Percentiles rank a stretch among this genome's conserved stretches.
Evolutionary conservation across 2,329 filamentous ascomycete species (phyloP).

Genomic region (Pseudogymnoascus sp.): DNA sequence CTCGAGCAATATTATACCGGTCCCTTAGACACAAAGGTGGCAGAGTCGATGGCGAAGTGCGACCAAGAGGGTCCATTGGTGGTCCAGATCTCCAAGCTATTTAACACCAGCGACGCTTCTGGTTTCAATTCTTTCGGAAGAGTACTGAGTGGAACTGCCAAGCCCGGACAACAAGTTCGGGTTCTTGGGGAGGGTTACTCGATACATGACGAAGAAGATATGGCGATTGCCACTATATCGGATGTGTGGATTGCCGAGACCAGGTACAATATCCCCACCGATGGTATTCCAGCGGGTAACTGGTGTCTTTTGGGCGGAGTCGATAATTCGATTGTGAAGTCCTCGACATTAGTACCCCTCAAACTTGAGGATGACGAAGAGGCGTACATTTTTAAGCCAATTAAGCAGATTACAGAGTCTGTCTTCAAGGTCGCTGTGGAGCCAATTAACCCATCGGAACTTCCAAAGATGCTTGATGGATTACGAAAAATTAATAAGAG

Average conservation of each 20-base stretch:
- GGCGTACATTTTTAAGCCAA: constrained; percentile 87
- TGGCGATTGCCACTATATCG: constrained; percentile 75
- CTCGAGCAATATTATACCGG: constrained; percentile 89
- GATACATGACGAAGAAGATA: constrained; percentile 95
- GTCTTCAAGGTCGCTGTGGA: constrained; percentile 97
- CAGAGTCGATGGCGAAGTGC: constrained; percentile 70
- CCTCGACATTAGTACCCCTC: constrained; percentile 77
- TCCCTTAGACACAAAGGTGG: constrained; percentile 73
- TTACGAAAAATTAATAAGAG: constrained; percentile 96
- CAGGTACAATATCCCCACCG: constrained; percentile 83
- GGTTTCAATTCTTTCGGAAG: constrained; percentile 84
- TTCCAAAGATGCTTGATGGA: constrained; percentile 98
- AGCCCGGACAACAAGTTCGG: constrained; percentile 72
- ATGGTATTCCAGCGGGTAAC: constrained; percentile 88
- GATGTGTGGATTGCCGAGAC: constrained; percentile 89
- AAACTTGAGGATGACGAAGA: constrained; percentile 81
- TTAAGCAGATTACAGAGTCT: constrained; percentile 92
- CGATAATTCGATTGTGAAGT: constrained; percentile 97
- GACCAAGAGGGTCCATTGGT: constrained; percentile 85
- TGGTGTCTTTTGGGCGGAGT: constrained; percentile 87
- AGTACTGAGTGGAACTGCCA: constrained; percentile 85
- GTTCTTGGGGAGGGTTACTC: constrained; percentile 95
- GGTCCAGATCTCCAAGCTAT: constrained; percentile 88
- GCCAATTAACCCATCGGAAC: constrained; percentile 93
- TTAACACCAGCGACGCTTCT: constrained; percentile 83